Evolutionary conservation across 129 eudicot species (phyloP).

Genomic region (Helianthus annuus): DNA sequence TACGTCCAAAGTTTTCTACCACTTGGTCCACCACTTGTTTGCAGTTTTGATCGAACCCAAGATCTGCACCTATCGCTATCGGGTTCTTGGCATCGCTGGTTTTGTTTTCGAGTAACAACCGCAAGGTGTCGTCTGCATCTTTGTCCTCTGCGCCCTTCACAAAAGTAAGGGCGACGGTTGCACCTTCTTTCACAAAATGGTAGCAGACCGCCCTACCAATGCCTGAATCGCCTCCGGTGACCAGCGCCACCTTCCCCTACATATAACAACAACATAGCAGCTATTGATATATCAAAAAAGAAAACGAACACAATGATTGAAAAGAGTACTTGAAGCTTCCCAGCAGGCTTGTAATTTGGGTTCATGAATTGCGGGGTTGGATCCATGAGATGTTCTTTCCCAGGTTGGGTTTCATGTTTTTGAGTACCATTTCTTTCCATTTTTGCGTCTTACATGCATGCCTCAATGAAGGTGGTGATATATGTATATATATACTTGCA

Average conservation of each 20-base stretch:
- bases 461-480: too few species aligned
- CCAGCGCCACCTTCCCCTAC: slow-evolving; percentile 86
- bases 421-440: slow-evolving; percentile 1
- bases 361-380: slow-evolving; percentile 12
- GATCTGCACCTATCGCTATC: too few species aligned
- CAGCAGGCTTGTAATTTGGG: slow-evolving; percentile 10
- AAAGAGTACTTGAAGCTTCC: slow-evolving; percentile 8
- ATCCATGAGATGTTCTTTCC: slow-evolving; percentile 5
- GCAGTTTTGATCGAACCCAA: too few species aligned
- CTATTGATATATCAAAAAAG: too few species aligned
- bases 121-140: slow-evolving; percentile 52
- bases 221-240: slow-evolving; percentile 92
- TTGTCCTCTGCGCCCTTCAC: slow-evolving; percentile 81
- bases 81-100: too few species aligned
- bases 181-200: slow-evolving; percentile 70
- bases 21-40: too few species aligned
- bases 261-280: neutral
- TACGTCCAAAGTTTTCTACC: too few species aligned
- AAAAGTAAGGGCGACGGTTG: slow-evolving; percentile 78
- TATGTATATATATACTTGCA: too few species aligned
- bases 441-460: neutral
- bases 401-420: slow-evolving; percentile 5
- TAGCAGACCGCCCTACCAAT: slow-evolving; percentile 78
- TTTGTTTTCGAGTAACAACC: too few species aligned
- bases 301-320: too few species aligned